Percentiles rank a stretch among this genome's conserved stretches.
phyloP scores from a whole-genome alignment of 352 stramenopile species.

The Pythium graminicola region DNA sequence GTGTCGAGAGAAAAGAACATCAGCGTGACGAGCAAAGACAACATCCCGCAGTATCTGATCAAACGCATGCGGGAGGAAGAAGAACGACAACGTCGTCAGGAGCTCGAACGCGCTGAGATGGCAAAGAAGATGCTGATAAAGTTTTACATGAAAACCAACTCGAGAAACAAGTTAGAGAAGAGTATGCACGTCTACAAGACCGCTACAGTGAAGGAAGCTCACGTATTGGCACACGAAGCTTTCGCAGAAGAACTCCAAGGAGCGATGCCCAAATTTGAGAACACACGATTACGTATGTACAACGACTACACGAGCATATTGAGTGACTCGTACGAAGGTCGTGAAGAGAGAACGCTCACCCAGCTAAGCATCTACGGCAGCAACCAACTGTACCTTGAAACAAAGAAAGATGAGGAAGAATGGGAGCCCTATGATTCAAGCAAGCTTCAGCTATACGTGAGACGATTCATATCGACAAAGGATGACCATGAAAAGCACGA shows the following conservation, averaged over 20 bases:
- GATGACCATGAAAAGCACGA: conserved; percentile 9
- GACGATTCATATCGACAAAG: conserved; percentile 37
- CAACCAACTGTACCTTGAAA: conserved; percentile 67
- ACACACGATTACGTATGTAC: conserved; percentile 61
- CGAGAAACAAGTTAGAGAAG: conserved; percentile 62
- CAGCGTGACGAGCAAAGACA: conserved; percentile 47
- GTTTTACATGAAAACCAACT: conserved; percentile 71
- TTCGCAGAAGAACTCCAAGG: conserved; percentile 55
- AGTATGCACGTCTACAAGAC: conserved; percentile 71
- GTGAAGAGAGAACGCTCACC: conserved; percentile 46
- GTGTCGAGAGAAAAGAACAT: conserved; percentile 63
- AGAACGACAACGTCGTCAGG: conserved; percentile 41
- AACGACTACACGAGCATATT: conserved; percentile 73
- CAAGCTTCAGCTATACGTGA: conserved; percentile 69
- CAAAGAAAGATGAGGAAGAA: conserved; percentile 47
- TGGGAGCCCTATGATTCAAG: conserved; percentile 61
- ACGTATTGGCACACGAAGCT: conserved; percentile 36
- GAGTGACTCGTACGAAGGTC: conserved; percentile 52
- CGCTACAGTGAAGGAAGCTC: conserved; percentile 47
- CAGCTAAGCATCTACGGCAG: conserved; percentile 61
- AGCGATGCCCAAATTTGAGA: conserved; percentile 40
- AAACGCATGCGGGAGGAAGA: conserved; percentile 64
- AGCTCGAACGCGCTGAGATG: conserved; percentile 64
- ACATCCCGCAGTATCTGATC: conserved; percentile 61
- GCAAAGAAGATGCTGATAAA: conserved; percentile 72